Evolutionary conservation across 306 rosid genomes (phyloP), one percentile per base, ranked within the genome.

Genomic region (Echinosophora koreensis): DNA sequence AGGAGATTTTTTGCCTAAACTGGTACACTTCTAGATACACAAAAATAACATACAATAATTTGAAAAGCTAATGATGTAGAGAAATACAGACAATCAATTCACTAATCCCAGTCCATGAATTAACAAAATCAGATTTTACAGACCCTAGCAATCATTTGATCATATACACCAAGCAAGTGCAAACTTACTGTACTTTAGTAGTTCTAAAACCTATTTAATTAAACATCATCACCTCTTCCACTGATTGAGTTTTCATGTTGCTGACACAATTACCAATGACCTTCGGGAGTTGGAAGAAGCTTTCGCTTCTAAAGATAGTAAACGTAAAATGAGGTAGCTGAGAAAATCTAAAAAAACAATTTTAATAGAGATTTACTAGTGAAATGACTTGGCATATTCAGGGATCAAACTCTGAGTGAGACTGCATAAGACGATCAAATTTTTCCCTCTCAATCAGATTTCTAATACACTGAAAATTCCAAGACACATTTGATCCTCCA

Each of bases 61-160:
- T n/a, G 57, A 18, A 68, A 76, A 44, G 35, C 12, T 63, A 70
- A 46, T 22, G 55, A 10, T 56, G 46, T 66, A 63, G 59, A 66
- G 65, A 74, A 66, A 68, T 69, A 66, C 28, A 47, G 32, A 64
- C 32, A 64, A 71, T 55, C 15, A 37, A 63, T 18, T 28, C 27
- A 49, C 13, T 17, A 38, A 18, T 35, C 52, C n/a, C 2, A 13
- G 57, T 76, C 13, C 49, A 66, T 55, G 15, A 30, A 77, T 27
- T 27, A 46, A 64, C 42, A 73, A 55, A 72, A 64, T 41, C 32
- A 32, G 47, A 30, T 34, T 73, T 22, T 30, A 41, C 27, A 55
- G 11, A 77, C 56, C 9, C 66, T 52, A 47, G 16, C 37, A 58
- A 34, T 77, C 18, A 41, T 73, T 62, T 70, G 16, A 61, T 8